Conservation (phyloP, 148 eudicot genomes). For the Camellia lanceoleosa region DNA sequence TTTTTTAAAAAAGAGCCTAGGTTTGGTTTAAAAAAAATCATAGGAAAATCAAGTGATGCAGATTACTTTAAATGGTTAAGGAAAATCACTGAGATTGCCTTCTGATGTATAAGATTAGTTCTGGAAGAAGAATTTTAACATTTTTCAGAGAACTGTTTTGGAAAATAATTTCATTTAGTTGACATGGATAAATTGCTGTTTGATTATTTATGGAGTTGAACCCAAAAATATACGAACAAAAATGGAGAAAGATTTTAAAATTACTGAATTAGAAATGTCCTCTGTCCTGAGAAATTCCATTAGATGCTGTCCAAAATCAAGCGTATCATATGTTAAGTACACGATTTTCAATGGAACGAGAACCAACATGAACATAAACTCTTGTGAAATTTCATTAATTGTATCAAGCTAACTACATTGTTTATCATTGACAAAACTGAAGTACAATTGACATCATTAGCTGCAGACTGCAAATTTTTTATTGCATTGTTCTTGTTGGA, state of each 20-base stretch:
- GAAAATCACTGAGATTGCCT: background rate
- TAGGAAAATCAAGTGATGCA: too few species aligned
- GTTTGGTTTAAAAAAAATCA: too few species aligned
- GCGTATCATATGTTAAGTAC: background rate
- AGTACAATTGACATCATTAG: background rate
- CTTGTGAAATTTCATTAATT: background rate
- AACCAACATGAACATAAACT: background rate
- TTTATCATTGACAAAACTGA: background rate
- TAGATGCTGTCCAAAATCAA: background rate
- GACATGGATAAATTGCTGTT: background rate
- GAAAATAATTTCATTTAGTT: background rate
- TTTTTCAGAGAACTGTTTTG: background rate
- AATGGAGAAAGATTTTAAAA: background rate
- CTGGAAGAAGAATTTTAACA: background rate
- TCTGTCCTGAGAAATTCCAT: background rate
- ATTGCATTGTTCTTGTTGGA: constrained; percentile 20
- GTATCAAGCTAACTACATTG: background rate
- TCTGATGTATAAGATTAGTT: background rate
- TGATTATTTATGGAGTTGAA: background rate
- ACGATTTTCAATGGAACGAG: background rate
- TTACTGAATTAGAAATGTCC: background rate
- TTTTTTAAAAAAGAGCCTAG: too few species aligned
- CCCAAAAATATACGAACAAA: background rate
- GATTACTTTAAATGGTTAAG: too few species aligned
- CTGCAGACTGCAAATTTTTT: constrained; percentile 28